These are phyloP conservation scores for Dendrobium officinale DNA, from an alignment of 106 monocot genomes.

Conservation along the genomic window DNA sequence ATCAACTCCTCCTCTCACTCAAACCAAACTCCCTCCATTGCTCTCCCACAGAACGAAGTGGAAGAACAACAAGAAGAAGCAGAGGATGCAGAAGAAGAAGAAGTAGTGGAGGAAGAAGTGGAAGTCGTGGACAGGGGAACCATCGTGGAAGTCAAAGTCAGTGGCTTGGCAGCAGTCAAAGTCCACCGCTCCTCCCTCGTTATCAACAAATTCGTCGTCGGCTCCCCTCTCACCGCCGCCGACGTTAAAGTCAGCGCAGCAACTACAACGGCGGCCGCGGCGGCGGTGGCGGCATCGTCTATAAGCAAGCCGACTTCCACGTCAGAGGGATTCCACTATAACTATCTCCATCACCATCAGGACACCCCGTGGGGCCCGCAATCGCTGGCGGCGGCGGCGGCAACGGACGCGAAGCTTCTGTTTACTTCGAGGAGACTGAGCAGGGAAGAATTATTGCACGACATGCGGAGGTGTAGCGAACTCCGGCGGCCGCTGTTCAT, in stretches of 20 bases:
- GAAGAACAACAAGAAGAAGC: conserved; percentile 12
- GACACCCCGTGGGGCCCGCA: conserved; percentile 7
- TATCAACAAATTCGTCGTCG: conserved; percentile 87
- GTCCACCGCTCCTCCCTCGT: conserved; percentile 70
- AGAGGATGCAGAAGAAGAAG: conserved; percentile 18
- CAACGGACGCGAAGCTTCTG: conserved; percentile 37
- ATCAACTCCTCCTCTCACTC: conserved; percentile 37
- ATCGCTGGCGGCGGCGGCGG: conserved; percentile 4
- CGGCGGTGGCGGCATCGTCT: conserved; percentile 40
- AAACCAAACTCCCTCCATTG: background rate
- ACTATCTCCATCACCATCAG: background rate
- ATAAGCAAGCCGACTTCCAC: conserved; percentile 14
- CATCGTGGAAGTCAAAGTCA: conserved; percentile 85
- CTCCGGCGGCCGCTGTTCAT: conserved; percentile 74
- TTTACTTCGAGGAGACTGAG: conserved; percentile 56
- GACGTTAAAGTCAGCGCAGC: background rate
- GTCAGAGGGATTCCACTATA: background rate
- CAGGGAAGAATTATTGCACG: conserved; percentile 56
- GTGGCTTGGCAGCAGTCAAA: conserved; percentile 31
- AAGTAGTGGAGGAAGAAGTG: conserved; percentile 57
- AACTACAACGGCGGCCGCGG: conserved; percentile 31
- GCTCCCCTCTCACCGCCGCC: conserved; percentile 5
- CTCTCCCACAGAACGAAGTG: background rate
- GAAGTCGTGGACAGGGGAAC: conserved; percentile 84
- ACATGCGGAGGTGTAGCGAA: conserved; percentile 75